phyloP scores from a whole-genome alignment of 768 basidiomycete genomes.

The Neoboletus subvelutipes region DNA sequence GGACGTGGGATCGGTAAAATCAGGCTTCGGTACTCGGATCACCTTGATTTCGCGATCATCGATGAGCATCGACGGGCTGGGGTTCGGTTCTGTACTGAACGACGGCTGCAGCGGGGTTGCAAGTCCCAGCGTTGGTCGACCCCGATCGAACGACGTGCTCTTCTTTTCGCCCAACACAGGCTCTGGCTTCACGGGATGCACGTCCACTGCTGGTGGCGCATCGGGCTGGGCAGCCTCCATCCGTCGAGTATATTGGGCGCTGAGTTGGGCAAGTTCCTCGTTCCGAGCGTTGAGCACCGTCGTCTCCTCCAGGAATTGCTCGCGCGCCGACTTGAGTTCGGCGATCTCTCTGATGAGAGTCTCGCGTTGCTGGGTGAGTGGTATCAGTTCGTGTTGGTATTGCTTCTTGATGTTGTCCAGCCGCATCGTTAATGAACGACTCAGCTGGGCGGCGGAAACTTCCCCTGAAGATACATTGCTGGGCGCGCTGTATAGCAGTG shows the following conservation, averaged over 20 bases:
- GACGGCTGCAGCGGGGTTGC: conserved; percentile 11
- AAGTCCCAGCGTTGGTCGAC: conserved; percentile 13
- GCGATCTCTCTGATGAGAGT: conserved; percentile 73
- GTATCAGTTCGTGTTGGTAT: conserved; percentile 84
- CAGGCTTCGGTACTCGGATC: conserved; percentile 29
- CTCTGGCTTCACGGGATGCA: conserved; percentile 8
- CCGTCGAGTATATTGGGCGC: conserved; percentile 76
- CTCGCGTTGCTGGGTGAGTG: conserved; percentile 81
- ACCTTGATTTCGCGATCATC: conserved; percentile 32
- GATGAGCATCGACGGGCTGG: conserved; percentile 21
- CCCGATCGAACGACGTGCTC: conserved; percentile 32
- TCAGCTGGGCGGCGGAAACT: conserved; percentile 43
- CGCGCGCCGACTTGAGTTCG: conserved; percentile 83
- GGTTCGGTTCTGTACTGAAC: conserved; percentile 15
- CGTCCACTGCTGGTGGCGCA: conserved; percentile 12
- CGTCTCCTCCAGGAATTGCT: conserved; percentile 88
- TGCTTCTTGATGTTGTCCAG: conserved; percentile 85
- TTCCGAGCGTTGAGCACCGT: conserved; percentile 88
- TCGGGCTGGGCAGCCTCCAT: conserved; percentile 48
- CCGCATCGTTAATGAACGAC: conserved; percentile 77
- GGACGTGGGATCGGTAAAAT: conserved; percentile 43
- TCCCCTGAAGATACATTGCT: conserved; percentile 30
- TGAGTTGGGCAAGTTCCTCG: conserved; percentile 88
- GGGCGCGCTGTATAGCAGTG: conserved; percentile 24
- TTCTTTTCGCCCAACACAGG: conserved; percentile 21